Conservation (phyloP, 768 basidiomycete genomes). For the Mycena chlorophos region DNA sequence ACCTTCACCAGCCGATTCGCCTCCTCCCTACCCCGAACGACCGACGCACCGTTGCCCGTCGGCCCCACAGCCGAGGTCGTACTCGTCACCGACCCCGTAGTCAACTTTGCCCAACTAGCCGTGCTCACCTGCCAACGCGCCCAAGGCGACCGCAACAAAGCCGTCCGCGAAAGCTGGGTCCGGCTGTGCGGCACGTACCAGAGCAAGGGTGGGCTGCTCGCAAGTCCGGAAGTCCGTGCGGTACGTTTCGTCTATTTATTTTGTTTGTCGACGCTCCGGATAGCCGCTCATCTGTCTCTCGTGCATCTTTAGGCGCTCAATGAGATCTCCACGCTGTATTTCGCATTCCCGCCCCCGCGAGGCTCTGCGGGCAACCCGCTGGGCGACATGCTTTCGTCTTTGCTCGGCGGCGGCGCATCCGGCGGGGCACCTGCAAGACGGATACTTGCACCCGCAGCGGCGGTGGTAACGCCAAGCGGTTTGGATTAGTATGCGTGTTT, state of each 20-base stretch:
- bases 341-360: constrained; percentile 81
- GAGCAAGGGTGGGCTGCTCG: constrained; percentile 62
- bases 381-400: constrained; percentile 83
- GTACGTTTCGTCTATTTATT: constrained; percentile 40
- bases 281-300: no score
- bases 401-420: constrained; percentile 72
- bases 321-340: constrained; percentile 75
- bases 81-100: constrained; percentile 68
- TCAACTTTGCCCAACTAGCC: constrained; percentile 92
- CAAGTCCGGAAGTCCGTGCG: constrained; percentile 60
- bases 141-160: constrained; percentile 75
- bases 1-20: constrained; percentile 87
- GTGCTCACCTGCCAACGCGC: constrained; percentile 86
- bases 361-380: constrained; percentile 74
- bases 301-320: constrained; percentile 64
- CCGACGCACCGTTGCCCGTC: constrained; percentile 48
- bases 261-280: neutral
- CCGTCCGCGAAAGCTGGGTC: constrained; percentile 80
- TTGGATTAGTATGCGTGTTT: constrained; percentile 39
- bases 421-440: constrained; percentile 38
- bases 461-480: constrained; percentile 35
- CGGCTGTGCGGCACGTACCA: constrained; percentile 83
- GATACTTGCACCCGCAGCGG: constrained; percentile 44
- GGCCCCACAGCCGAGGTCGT: constrained; percentile 59
- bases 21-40: constrained; percentile 55